Evolutionary conservation across 805 yeast species (phyloP).

Genomic region (Barnettozyma californica): DNA sequence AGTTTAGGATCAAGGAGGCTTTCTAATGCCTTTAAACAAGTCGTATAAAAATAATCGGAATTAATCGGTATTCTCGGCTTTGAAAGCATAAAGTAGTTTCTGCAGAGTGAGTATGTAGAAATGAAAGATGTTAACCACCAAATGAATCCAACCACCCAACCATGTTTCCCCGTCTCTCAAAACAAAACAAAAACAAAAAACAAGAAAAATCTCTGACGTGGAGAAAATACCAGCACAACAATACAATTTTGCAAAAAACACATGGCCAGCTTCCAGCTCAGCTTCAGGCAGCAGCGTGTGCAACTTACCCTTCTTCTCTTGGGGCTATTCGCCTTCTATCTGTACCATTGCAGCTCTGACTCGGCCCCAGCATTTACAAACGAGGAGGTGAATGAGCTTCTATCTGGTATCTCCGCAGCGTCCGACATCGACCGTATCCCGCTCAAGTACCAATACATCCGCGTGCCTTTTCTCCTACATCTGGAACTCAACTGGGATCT

Average conservation of each 20-base stretch:
- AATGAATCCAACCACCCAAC: too few species aligned
- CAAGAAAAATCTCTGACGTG: not conserved
- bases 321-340: constrained; percentile 1
- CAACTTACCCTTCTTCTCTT: not conserved
- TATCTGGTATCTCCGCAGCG: constrained; percentile 36
- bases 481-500: constrained; percentile 34
- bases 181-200: not conserved
- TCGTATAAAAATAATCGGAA: too few species aligned
- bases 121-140: too few species aligned
- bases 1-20: too few species aligned
- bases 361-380: constrained; percentile 13
- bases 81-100: too few species aligned
- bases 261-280: not conserved
- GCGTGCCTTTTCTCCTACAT: constrained; percentile 37
- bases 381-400: constrained; percentile 40
- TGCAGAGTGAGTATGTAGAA: too few species aligned
- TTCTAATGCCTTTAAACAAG: too few species aligned
- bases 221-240: not conserved
- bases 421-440: constrained; percentile 34
- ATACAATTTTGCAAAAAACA: not conserved
- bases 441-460: constrained; percentile 28
- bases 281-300: constrained; percentile 2
- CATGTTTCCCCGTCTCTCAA: too few species aligned
- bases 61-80: too few species aligned
- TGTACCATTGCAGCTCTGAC: not conserved